phyloP scores from a whole-genome alignment of 2,329 filamentous ascomycete genomes.

The Hypoxylon sp. region DNA sequence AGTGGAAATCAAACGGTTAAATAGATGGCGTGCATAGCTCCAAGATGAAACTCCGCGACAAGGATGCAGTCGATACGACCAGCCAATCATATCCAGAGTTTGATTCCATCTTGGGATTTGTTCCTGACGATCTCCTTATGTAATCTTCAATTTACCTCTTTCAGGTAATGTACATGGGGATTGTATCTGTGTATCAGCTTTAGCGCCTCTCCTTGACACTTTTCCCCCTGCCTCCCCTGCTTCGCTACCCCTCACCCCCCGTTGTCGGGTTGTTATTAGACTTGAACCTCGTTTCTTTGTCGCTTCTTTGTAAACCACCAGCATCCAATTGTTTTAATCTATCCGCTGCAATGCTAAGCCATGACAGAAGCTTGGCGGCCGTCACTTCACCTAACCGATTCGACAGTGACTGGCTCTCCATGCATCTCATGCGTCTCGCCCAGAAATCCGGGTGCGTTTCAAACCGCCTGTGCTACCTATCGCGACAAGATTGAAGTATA shows the following conservation, averaged over 20 bases:
- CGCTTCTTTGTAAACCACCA: conserved; percentile 3
- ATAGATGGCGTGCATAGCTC: conserved; percentile 29
- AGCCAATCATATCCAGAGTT: conserved; percentile 16
- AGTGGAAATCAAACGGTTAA: conserved; percentile 19
- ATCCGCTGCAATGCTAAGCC: conserved; percentile 18
- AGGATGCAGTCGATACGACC: conserved; percentile 1
- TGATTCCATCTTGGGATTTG: conserved; percentile 19
- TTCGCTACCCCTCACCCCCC: conserved; percentile 16
- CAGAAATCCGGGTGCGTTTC: neutral
- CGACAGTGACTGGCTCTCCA: conserved; percentile 21
- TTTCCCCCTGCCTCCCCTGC: conserved; percentile 18
- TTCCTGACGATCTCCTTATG: conserved; percentile 34
- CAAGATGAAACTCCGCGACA: conserved; percentile 30
- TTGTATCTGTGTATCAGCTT: conserved; percentile 14
- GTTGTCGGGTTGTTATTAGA: too few relatives aligned
- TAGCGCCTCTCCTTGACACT: conserved; percentile 26
- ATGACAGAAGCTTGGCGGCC: conserved; percentile 19
- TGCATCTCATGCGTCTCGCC: conserved; percentile 25
- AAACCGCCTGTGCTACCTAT: conserved; percentile 12
- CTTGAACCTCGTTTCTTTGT: too few relatives aligned
- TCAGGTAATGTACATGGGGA: conserved; percentile 13
- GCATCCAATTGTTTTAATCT: conserved; percentile 5
- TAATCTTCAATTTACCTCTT: conserved; percentile 20
- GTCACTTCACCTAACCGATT: conserved; percentile 12
- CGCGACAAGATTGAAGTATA: conserved; percentile 17